Conservation (phyloP, 352 stramenopile species). For the Phytophthora idaei region DNA sequence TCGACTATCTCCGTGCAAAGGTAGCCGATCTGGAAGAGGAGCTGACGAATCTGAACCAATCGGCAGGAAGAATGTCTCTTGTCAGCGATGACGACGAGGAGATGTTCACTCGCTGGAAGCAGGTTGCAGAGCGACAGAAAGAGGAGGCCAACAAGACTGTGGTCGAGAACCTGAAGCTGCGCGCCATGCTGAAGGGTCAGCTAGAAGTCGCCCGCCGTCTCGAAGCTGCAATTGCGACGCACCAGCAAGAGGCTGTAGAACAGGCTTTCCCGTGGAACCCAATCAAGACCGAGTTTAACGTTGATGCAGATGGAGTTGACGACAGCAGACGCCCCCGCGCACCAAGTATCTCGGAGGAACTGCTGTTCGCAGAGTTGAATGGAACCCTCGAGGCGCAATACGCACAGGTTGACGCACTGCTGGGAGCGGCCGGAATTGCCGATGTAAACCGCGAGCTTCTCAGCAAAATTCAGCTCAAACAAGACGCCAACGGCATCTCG, state of each 20-base stretch:
- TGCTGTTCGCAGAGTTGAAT: conserved; percentile 38
- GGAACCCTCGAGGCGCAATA: conserved; percentile 36
- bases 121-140: conserved; percentile 39
- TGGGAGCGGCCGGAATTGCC: conserved; percentile 23
- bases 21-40: conserved; percentile 37
- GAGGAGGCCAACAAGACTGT: conserved; percentile 35
- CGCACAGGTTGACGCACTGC: conserved; percentile 19
- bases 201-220: conserved; percentile 35
- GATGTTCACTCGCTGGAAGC: conserved; percentile 34
- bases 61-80: conserved; percentile 18
- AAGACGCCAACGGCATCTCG: conserved; percentile 26
- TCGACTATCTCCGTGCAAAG: conserved; percentile 40
- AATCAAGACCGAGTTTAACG: conserved; percentile 14
- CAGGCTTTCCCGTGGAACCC: conserved; percentile 25
- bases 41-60: conserved; percentile 26
- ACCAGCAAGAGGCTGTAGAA: conserved; percentile 19
- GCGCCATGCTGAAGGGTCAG: conserved; percentile 38
- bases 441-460: conserved; percentile 17
- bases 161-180: conserved; percentile 44
- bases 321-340: conserved; percentile 15
- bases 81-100: conserved; percentile 28
- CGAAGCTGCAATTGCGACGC: conserved; percentile 25
- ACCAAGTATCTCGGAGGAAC: conserved; percentile 29
- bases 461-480: conserved; percentile 25
- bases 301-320: conserved; percentile 1